Evolutionary conservation across 1,284 basidiomycete species (phyloP).

Genomic region (Cryptococcus sp.): DNA sequence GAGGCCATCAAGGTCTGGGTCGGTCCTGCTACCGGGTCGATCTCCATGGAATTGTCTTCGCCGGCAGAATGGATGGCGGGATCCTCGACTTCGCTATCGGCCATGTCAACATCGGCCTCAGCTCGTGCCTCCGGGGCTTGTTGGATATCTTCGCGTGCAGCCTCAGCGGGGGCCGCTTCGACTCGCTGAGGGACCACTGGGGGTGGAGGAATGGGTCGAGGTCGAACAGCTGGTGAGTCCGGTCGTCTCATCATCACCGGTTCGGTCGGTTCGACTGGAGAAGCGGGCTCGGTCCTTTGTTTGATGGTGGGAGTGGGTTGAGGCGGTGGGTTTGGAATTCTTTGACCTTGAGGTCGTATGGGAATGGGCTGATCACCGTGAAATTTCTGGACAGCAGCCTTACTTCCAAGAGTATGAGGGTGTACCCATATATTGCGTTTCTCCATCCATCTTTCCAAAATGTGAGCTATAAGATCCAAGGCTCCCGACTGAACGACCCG

Average conservation of each 20-base stretch:
- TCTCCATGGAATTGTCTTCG: slow-evolving; percentile 30
- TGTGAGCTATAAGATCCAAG: slow-evolving; percentile 87
- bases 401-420: slow-evolving; percentile 49
- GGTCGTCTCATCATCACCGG: no score
- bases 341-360: no score
- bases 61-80: slow-evolving; percentile 25
- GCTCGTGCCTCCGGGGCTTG: slow-evolving; percentile 3
- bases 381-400: slow-evolving; percentile 60
- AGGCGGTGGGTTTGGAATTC: no score
- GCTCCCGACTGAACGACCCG: slow-evolving; percentile 95
- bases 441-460: slow-evolving; percentile 87
- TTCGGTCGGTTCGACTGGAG: no score
- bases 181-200: background rate
- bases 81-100: slow-evolving; percentile 42
- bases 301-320: no score
- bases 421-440: slow-evolving; percentile 60
- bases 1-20: background rate
- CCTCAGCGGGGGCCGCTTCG: no score
- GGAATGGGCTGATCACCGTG: no score
- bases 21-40: slow-evolving; percentile 13
- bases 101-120: slow-evolving; percentile 46
- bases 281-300: no score
- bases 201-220: background rate
- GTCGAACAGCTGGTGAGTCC: no score
- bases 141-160: no score